These are phyloP conservation scores for Cardiospermum halicacabum DNA, from an alignment of 345 rosid species.

Conservation along the genomic window DNA sequence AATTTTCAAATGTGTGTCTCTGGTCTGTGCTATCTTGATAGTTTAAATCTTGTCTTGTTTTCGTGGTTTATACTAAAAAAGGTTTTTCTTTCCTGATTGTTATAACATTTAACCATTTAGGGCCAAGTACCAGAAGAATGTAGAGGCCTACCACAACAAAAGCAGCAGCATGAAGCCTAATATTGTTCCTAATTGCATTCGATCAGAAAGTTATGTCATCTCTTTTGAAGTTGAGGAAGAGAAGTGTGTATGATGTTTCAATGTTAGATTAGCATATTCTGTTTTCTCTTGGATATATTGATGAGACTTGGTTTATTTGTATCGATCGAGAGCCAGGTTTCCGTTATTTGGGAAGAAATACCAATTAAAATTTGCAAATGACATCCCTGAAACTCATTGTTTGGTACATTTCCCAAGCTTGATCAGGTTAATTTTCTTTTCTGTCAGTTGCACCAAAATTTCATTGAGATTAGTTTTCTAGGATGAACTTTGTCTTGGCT, in stretches of 20 bases:
- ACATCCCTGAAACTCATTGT: constrained; percentile 69
- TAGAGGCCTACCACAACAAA: constrained; percentile 92
- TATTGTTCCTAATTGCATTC: constrained; percentile 86
- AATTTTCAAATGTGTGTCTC: neutral
- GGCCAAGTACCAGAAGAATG: constrained; percentile 99
- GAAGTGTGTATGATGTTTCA: constrained; percentile 44
- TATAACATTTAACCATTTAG: constrained; percentile 30
- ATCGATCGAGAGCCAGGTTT: constrained; percentile 63
- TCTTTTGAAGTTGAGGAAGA: constrained; percentile 95
- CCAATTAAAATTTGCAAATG: constrained; percentile 88
- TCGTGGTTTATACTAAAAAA: neutral
- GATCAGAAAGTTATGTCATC: constrained; percentile 90
- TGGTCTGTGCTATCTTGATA: constrained; percentile 1
- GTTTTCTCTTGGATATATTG: neutral
- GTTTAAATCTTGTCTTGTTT: neutral
- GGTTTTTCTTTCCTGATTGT: neutral
- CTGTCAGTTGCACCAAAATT: neutral
- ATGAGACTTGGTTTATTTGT: constrained; percentile 5
- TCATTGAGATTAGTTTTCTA: neutral
- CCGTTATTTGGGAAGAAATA: constrained; percentile 91
- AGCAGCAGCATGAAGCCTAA: constrained; percentile 75
- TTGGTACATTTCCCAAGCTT: constrained; percentile 99
- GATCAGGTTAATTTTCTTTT: constrained; percentile 50
- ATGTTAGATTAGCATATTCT: neutral
- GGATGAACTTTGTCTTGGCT: neutral